Conservation (phyloP, 2,329 filamentous ascomycete genomes). For the Colletotrichum simmondsii region DNA sequence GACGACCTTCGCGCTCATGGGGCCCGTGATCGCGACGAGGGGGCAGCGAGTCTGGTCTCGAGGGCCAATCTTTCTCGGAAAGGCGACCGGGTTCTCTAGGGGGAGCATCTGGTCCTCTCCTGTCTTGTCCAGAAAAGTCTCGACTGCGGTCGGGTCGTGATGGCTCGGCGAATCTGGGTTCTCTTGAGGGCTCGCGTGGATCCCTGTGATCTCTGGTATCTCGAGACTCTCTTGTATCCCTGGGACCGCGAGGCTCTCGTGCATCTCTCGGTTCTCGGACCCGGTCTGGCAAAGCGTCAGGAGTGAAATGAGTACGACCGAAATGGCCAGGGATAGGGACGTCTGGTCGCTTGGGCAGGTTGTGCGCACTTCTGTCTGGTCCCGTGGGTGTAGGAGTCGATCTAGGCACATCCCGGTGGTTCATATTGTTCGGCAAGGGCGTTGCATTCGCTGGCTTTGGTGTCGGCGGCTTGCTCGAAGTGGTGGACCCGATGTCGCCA, state of each 20-base stretch:
- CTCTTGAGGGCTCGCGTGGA: slow-evolving; percentile 46
- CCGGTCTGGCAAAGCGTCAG: slow-evolving; percentile 36
- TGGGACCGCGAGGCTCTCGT: slow-evolving; percentile 44
- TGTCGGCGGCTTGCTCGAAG: slow-evolving; percentile 41
- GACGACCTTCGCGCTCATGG: slow-evolving; percentile 51
- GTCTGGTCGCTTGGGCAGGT: slow-evolving; percentile 68
- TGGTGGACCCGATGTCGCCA: slow-evolving; percentile 16
- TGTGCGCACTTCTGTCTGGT: slow-evolving; percentile 20
- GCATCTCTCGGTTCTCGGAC: slow-evolving; percentile 42
- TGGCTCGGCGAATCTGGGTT: slow-evolving; percentile 51
- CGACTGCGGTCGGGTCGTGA: slow-evolving; percentile 53
- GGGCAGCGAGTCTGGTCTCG: slow-evolving; percentile 42
- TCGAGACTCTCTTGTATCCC: slow-evolving; percentile 40
- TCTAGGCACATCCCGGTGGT: slow-evolving; percentile 45
- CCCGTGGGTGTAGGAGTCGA: slow-evolving; percentile 45
- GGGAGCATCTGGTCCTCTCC: slow-evolving; percentile 51
- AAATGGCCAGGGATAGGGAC: slow-evolving; percentile 63
- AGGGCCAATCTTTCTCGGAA: slow-evolving; percentile 51
- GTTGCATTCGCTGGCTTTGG: slow-evolving; percentile 37
- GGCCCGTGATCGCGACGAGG: slow-evolving; percentile 48
- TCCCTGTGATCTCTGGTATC: slow-evolving; percentile 41
- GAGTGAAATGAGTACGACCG: slow-evolving; percentile 55
- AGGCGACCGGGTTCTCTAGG: slow-evolving; percentile 48
- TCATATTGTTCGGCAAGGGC: slow-evolving; percentile 24
- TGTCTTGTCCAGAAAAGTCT: slow-evolving; percentile 53